phyloP scores from a whole-genome alignment of 768 basidiomycete genomes.

The Rubroboletus pulcherrimus region DNA sequence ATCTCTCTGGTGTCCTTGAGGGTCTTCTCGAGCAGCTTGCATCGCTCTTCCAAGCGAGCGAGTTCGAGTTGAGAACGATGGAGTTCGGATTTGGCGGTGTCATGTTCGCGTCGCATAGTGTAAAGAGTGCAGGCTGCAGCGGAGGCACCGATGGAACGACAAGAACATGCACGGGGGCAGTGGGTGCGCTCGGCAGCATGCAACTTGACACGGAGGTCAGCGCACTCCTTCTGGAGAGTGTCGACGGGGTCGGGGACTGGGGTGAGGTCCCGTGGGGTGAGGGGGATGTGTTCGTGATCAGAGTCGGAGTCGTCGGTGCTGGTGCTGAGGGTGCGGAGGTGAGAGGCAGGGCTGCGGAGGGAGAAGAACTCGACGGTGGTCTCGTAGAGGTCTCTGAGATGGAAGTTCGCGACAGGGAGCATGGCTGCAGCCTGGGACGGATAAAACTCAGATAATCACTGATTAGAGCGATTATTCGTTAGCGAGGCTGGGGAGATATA shows the following conservation, averaged over 20 bases:
- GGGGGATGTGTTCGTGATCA: conserved; percentile 24
- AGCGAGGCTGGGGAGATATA: conserved; percentile 9
- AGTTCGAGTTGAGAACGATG: conserved; percentile 52
- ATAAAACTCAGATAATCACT: conserved; percentile 38
- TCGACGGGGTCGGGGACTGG: conserved; percentile 41
- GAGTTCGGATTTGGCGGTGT: conserved; percentile 52
- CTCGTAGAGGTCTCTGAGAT: conserved; percentile 48
- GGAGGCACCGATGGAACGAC: conserved; percentile 34
- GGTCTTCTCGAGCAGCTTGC: conserved; percentile 57
- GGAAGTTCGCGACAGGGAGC: conserved; percentile 45
- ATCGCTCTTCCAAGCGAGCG: conserved; percentile 57
- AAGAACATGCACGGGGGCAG: conserved; percentile 30
- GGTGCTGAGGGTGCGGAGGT: conserved; percentile 21
- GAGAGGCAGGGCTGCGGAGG: conserved; percentile 37
- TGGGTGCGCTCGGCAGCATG: conserved; percentile 34
- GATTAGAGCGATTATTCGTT: conserved; percentile 14
- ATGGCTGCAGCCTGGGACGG: conserved; percentile 33
- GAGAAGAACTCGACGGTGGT: conserved; percentile 59
- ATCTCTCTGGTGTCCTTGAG: conserved; percentile 62
- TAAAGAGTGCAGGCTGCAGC: conserved; percentile 41
- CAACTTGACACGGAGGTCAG: conserved; percentile 43
- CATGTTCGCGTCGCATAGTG: conserved; percentile 51
- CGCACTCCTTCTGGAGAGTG: conserved; percentile 38
- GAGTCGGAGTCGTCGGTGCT: conserved; percentile 27
- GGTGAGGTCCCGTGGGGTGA: conserved; percentile 32